These are phyloP conservation scores for Hordeum pubiflorum DNA, from an alignment of 202 grass and related monocot genomes.

Conservation along the genomic window DNA sequence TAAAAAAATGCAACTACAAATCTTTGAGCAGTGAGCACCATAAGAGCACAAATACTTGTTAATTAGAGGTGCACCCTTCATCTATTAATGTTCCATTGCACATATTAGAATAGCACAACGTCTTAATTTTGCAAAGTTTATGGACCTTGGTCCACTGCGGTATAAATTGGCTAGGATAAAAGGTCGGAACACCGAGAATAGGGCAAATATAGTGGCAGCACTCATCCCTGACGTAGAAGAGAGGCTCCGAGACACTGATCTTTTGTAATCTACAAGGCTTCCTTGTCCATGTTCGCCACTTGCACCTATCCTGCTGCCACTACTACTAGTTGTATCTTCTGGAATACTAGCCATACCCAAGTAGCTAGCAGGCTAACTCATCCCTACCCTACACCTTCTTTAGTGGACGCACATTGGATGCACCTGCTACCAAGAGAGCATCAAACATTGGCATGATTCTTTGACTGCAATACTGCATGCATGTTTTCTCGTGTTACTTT, in stretches of 20 bases:
- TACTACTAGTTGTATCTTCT: background rate
- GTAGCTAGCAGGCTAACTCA: background rate
- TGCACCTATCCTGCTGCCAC: background rate
- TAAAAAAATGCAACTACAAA: background rate
- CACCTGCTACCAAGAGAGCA: background rate
- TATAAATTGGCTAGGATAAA: background rate
- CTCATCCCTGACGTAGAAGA: background rate
- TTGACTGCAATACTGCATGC: background rate
- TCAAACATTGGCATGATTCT: background rate
- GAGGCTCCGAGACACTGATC: background rate
- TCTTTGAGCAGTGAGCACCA: background rate
- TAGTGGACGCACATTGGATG: background rate
- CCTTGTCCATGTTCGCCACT: background rate
- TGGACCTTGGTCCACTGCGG: background rate
- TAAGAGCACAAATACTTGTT: background rate
- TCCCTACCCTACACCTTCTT: background rate
- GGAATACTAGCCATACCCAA: background rate
- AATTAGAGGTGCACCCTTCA: background rate
- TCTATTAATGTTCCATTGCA: background rate
- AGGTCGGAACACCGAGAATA: background rate
- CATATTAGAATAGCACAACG: background rate
- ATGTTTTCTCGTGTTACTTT: constrained; percentile 19
- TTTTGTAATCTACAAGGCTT: background rate
- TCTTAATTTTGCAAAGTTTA: background rate
- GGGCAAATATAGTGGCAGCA: background rate